Evolutionary conservation across 2,329 filamentous ascomycete genomes (phyloP).

Genomic region (Alternaria arborescens): DNA sequence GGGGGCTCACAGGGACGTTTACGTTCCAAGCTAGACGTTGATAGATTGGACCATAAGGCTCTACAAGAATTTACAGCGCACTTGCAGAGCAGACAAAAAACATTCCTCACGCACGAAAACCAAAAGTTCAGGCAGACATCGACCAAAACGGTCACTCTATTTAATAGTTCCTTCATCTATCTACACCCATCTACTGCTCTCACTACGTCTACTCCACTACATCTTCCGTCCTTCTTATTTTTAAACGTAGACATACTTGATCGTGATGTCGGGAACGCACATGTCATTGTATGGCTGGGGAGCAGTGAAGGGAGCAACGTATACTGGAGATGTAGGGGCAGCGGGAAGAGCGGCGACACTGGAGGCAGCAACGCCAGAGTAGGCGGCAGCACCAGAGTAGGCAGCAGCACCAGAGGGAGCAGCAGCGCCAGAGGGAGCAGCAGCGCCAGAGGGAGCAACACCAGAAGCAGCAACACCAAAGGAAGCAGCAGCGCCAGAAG

Average conservation of each 20-base stretch:
- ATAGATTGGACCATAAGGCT: conserved; percentile 17
- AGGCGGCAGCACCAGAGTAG: conserved; percentile 8
- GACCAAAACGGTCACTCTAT: conserved; percentile 23
- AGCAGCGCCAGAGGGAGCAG: conserved; percentile 9
- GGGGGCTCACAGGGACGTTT: conserved; percentile 16
- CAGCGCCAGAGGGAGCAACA: conserved; percentile 7
- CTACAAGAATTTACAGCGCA: conserved; percentile 23
- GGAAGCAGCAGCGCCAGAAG: conserved; percentile 10
- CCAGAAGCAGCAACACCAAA: conserved; percentile 7
- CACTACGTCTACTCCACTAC: conserved; percentile 28
- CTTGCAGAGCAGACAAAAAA: conserved; percentile 25
- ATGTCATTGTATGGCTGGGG: conserved; percentile 24
- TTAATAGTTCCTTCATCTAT: conserved; percentile 27
- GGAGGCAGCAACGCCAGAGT: conserved; percentile 3
- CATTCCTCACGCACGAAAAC: conserved; percentile 28
- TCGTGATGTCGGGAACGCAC: conserved; percentile 27
- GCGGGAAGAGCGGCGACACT: conserved; percentile 25
- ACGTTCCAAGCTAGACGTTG: conserved; percentile 11
- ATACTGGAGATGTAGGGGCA: conserved; percentile 32
- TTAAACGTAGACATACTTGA: conserved; percentile 32
- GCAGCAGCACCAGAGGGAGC: background rate
- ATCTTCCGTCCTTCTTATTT: conserved; percentile 28
- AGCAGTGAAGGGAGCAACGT: conserved; percentile 30
- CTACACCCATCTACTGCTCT: conserved; percentile 27
- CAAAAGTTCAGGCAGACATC: conserved; percentile 28